Conservation (phyloP, 257 asterid species). For the Scutellaria barbata region DNA sequence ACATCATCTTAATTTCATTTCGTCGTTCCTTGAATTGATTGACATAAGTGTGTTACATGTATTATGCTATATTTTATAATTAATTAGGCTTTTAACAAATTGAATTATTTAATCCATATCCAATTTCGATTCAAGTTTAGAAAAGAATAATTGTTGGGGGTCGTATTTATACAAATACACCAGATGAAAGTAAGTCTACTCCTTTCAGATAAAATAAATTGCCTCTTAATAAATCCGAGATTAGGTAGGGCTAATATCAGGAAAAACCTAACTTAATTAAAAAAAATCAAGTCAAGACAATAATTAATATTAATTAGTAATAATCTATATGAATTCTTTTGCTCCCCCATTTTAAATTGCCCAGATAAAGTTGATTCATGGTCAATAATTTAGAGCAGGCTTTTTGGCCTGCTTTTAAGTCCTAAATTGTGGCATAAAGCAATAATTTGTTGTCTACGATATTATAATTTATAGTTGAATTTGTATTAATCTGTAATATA, state of each 20-base stretch:
- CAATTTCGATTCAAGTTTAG: too few species aligned
- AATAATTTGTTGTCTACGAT: not conserved
- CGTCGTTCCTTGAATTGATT: too few species aligned
- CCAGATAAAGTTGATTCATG: conserved; percentile 12
- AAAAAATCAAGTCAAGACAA: conserved; percentile 19
- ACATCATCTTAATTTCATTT: too few species aligned
- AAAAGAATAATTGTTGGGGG: too few species aligned
- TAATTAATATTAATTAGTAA: not conserved
- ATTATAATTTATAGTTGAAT: not conserved
- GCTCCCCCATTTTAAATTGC: conserved; percentile 16
- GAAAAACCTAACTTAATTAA: conserved; percentile 32
- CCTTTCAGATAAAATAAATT: not conserved
- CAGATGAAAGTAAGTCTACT: too few species aligned
- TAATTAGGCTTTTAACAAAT: too few species aligned
- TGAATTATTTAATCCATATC: too few species aligned
- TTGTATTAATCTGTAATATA: not conserved
- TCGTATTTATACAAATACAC: too few species aligned
- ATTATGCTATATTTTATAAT: too few species aligned
- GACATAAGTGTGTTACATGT: too few species aligned
- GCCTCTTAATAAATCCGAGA: not conserved
- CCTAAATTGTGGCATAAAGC: conserved; percentile 20
- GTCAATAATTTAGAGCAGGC: conserved; percentile 22
- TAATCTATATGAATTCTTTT: not conserved
- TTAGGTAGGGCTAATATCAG: conserved; percentile 33
- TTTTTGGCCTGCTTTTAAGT: not conserved